These are phyloP conservation scores for Furcasterigmium furcatum DNA, from an alignment of 2,329 filamentous ascomycete species.

Conservation along the genomic window DNA sequence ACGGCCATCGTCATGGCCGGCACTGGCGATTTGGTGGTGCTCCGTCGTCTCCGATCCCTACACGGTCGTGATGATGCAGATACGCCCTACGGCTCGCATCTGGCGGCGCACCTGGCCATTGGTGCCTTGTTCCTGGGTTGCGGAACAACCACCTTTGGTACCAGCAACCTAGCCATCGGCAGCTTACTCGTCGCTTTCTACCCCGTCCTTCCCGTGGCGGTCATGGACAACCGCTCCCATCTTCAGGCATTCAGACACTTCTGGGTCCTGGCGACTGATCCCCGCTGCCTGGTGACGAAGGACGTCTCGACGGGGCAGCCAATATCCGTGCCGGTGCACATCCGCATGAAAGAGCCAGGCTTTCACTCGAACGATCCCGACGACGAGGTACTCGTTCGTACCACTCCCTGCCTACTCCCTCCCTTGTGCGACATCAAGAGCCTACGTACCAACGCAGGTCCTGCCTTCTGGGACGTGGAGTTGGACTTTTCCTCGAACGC, in stretches of 20 bases:
- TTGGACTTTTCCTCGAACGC: conserved; percentile 69
- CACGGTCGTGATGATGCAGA: conserved; percentile 84
- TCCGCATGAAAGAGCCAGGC: conserved; percentile 49
- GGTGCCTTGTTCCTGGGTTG: conserved; percentile 89
- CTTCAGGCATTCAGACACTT: conserved; percentile 95
- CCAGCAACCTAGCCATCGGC: conserved; percentile 81
- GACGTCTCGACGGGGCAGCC: conserved; percentile 83
- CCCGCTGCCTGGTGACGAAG: conserved; percentile 82
- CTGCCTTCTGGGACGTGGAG: conserved; percentile 76
- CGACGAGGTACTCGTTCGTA: conserved; percentile 29
- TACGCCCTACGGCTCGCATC: conserved; percentile 87
- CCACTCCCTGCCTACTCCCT: conserved; percentile 59
- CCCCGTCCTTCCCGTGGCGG: conserved; percentile 81
- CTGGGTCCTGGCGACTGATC: conserved; percentile 91
- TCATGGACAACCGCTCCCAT: conserved; percentile 92
- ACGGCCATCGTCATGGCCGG: conserved; percentile 92
- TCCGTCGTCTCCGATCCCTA: conserved; percentile 80
- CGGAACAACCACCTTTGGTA: conserved; percentile 88
- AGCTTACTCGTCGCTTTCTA: conserved; percentile 90
- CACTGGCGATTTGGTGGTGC: conserved; percentile 81
- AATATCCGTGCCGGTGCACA: conserved; percentile 67
- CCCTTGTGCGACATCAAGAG: conserved; percentile 60
- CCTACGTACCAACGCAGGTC: conserved; percentile 57
- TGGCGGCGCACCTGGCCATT: conserved; percentile 89
- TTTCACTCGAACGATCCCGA: conserved; percentile 23